These are phyloP conservation scores for Prunus dulcis DNA, from an alignment of 306 rosid species.

Conservation along the genomic window DNA sequence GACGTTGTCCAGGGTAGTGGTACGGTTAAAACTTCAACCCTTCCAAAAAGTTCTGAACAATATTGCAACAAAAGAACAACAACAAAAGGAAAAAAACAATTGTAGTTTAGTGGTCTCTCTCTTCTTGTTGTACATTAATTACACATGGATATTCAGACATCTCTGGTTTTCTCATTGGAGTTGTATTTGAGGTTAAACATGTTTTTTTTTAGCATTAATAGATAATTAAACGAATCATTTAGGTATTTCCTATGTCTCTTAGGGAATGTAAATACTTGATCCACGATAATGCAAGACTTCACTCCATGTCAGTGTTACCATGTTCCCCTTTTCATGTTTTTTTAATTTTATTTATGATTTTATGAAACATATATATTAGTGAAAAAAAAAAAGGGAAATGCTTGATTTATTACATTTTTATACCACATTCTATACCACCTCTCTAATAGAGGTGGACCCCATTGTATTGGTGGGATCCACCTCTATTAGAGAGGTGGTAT, in stretches of 20 bases:
- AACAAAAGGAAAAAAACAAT: background rate
- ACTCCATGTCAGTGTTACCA: background rate
- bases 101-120: background rate
- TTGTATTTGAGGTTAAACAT: conserved; percentile 21
- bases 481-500: too few relatives aligned
- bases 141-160: background rate
- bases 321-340: background rate
- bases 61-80: background rate
- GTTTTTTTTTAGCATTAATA: background rate
- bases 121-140: background rate
- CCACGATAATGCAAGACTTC: background rate
- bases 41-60: background rate
- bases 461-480: too few relatives aligned
- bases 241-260: background rate
- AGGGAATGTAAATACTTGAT: background rate
- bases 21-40: conserved; percentile 8
- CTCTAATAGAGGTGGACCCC: accelerated
- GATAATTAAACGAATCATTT: background rate
- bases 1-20: conserved; percentile 14
- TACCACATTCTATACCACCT: too few relatives aligned
- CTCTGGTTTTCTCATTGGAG: conserved; percentile 1
- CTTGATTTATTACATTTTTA: too few relatives aligned
- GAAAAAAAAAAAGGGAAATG: too few relatives aligned
- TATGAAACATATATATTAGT: background rate
- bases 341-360: background rate